Evolutionary conservation across 2,329 filamentous ascomycete species (phyloP).

Genomic region (Chrysoporthe austroafricana): DNA sequence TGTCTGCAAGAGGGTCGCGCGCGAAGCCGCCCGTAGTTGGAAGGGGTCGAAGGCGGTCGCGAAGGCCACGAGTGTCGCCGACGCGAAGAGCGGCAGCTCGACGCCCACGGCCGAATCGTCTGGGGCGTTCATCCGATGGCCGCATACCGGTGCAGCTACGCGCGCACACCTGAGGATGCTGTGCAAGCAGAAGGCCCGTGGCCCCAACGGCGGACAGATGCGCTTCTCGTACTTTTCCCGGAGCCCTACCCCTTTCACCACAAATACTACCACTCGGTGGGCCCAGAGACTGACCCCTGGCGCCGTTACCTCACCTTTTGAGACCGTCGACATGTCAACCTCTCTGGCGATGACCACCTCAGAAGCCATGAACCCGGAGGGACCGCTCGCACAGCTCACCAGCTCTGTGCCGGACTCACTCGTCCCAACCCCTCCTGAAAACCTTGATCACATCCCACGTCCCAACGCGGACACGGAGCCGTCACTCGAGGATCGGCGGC

Average conservation of each 20-base stretch:
- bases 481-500: conserved; percentile 39
- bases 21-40: conserved; percentile 69
- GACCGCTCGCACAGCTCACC: conserved; percentile 64
- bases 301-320: conserved; percentile 56
- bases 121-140: conserved; percentile 62
- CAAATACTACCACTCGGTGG: conserved; percentile 52
- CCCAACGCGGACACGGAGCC: conserved; percentile 33
- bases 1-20: conserved; percentile 67
- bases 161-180: conserved; percentile 65
- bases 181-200: conserved; percentile 58
- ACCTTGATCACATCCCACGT: conserved; percentile 24
- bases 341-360: conserved; percentile 67
- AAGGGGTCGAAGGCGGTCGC: conserved; percentile 57
- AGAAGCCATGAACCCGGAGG: conserved; percentile 66
- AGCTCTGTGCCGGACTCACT: conserved; percentile 42
- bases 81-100: conserved; percentile 54
- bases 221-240: conserved; percentile 51
- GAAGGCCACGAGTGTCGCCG: conserved; percentile 28
- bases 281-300: conserved; percentile 53
- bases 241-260: conserved; percentile 61
- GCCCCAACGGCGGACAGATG: conserved; percentile 43
- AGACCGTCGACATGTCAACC: conserved; percentile 64
- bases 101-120: conserved; percentile 57
- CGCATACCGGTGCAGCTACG: conserved; percentile 66
- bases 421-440: conserved; percentile 29